Evolutionary conservation across 2,329 filamentous ascomycete genomes (phyloP), one percentile per base, ranked within the genome.

Genomic region (Nemania diffusa): DNA sequence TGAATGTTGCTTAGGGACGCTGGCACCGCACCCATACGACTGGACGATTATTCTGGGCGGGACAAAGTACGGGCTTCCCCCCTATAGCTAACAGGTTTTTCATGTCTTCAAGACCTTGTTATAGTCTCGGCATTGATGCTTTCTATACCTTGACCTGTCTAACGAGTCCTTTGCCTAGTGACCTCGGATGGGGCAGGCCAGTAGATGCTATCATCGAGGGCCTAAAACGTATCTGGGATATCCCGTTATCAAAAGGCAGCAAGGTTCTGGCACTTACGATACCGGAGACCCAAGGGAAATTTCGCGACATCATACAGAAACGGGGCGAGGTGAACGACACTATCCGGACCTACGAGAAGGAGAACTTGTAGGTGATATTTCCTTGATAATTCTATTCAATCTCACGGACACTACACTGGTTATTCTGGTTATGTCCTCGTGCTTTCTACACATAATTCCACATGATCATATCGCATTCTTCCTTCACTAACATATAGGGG

Each of bases 41-140:
- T 91, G 88, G 87, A 84, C 86, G 15, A 84, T 91, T 34, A 77
- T 91, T 4, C 82, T 91, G 1, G 89, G 87, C 8, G 89, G 89
- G 2, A 91, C 89, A 56, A 91, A 91, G 81, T 85, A 78, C 59
- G 80, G 74, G n/a, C 5, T n/a, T 37, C 29, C 27, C 29, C 34
- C 4, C 44, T n/a, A 27, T 11, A 17, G 20, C 51, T 22, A 40
- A 13, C 52, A 7, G 1, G 2, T 58, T 42, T 26, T 27, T 26
- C 8, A 6, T 8, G 15, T 37, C 26, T 44, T 51, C n/a, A 5
- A 13, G 2, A 22, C 17, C 9, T 67, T 9, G 42, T 9, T 8
- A 40, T 17, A 29, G 34, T 53, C 40, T 52, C 3, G 20, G 17
- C 29, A 2, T 22, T 5, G 24, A 32, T 17, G 3, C 4, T 27